Percentiles rank a stretch among this genome's conserved stretches.
These are phyloP conservation scores for Glycyrrhiza uralensis DNA, from an alignment of 306 rosid genomes.

Conservation along the genomic window DNA sequence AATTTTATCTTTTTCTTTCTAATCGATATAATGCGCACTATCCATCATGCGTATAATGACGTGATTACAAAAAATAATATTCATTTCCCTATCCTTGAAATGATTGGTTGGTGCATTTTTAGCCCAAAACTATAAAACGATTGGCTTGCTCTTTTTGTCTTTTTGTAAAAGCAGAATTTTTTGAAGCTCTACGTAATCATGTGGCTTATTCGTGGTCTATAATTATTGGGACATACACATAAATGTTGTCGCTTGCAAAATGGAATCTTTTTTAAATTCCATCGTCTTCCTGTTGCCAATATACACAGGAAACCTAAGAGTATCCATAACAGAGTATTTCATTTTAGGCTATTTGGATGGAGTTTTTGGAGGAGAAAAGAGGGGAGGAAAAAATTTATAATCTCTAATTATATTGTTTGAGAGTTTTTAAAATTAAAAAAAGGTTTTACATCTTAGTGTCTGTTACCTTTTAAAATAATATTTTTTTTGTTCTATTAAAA, in stretches of 20 bases:
- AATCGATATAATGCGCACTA: no score
- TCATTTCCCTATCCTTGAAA: constrained; percentile 28
- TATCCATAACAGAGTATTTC: no score
- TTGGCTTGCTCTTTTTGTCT: constrained; percentile 26
- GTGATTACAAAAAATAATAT: constrained; percentile 12
- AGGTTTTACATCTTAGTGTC: no score
- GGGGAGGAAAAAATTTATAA: no score
- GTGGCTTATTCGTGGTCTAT: background rate
- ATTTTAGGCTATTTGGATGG: no score
- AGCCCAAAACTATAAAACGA: background rate
- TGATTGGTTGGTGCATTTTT: constrained; percentile 34
- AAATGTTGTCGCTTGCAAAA: constrained; percentile 23
- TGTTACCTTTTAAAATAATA: no score
- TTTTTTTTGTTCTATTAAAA: no score
- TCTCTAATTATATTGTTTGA: no score
- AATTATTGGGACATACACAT: background rate
- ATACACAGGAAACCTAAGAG: constrained; percentile 24
- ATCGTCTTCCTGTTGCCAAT: background rate
- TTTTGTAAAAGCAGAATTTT: constrained; percentile 15
- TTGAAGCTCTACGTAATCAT: constrained; percentile 26
- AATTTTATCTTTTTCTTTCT: no score
- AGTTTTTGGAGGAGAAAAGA: no score
- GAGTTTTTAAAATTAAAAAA: no score
- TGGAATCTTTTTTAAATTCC: constrained; percentile 27
- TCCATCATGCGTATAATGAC: constrained; percentile 25